Percentiles rank a stretch among this genome's conserved stretches.
These are phyloP conservation scores for Cephaloascus albidus DNA, from an alignment of 805 yeast species.

Conservation along the genomic window DNA sequence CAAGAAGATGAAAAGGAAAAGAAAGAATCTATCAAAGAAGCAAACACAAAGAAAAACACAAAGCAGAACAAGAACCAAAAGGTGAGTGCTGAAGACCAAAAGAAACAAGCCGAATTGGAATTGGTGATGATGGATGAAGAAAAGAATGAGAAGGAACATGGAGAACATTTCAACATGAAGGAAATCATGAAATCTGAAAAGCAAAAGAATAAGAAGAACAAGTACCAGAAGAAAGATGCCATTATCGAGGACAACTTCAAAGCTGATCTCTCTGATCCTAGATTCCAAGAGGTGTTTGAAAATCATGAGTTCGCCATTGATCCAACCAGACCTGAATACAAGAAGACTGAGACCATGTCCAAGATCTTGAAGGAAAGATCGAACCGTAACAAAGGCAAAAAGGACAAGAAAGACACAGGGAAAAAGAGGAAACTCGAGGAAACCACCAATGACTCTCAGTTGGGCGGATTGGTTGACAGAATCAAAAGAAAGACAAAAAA, in stretches of 20 bases:
- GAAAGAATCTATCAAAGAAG: slow-evolving; percentile 28
- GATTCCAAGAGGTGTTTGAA: slow-evolving; percentile 79
- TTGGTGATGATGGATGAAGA: slow-evolving; percentile 61
- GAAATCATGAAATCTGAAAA: slow-evolving; percentile 71
- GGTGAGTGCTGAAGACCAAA: slow-evolving; percentile 22
- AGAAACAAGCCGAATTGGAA: slow-evolving; percentile 63
- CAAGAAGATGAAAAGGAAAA: slow-evolving; percentile 42
- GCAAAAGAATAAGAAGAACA: slow-evolving; percentile 34
- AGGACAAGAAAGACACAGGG: slow-evolving; percentile 5
- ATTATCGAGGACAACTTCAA: slow-evolving; percentile 40
- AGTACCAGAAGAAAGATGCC: slow-evolving; percentile 40
- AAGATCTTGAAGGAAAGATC: slow-evolving; percentile 63
- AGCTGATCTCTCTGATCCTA: slow-evolving; percentile 71
- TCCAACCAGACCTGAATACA: slow-evolving; percentile 85
- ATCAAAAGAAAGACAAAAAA: not conserved
- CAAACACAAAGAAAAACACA: slow-evolving; percentile 16
- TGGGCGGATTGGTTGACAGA: not conserved
- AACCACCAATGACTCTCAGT: not conserved
- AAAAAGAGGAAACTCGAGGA: not conserved
- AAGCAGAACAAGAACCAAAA: slow-evolving; percentile 8
- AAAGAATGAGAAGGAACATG: slow-evolving; percentile 28
- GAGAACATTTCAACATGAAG: slow-evolving; percentile 67
- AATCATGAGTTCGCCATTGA: slow-evolving; percentile 91
- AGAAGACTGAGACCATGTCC: slow-evolving; percentile 81
- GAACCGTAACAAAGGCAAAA: slow-evolving; percentile 8